phyloP scores from a whole-genome alignment of 2,329 filamentous ascomycete genomes.

The Gaeumannomyces tritici region DNA sequence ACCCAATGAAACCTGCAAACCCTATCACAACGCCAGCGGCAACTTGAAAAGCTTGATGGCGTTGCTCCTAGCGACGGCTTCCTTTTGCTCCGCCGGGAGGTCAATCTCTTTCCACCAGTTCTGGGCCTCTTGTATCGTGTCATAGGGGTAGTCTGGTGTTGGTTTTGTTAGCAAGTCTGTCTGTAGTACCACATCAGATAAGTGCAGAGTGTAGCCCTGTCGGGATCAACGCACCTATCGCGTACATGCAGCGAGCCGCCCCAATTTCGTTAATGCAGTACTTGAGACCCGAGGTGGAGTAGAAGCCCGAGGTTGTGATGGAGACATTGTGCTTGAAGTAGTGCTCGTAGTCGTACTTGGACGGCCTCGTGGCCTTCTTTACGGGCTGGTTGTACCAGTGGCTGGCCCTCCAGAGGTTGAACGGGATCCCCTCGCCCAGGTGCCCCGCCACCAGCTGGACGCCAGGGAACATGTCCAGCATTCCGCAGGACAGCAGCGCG shows the following conservation, averaged over 20 bases:
- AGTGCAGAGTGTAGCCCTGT: no score
- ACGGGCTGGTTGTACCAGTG: slow-evolving; percentile 34
- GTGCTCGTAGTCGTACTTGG: slow-evolving; percentile 27
- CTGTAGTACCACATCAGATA: background rate
- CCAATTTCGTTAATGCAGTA: slow-evolving; percentile 29
- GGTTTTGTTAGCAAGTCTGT: no score
- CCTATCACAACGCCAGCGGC: slow-evolving; percentile 14
- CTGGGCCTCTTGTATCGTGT: slow-evolving; percentile 20
- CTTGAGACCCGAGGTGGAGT: slow-evolving; percentile 27
- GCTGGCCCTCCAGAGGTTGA: slow-evolving; percentile 28
- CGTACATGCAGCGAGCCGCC: slow-evolving; percentile 26
- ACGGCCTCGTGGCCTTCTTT: slow-evolving; percentile 24
- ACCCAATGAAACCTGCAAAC: background rate
- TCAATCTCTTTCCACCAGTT: slow-evolving; percentile 22
- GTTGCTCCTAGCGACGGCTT: slow-evolving; percentile 17
- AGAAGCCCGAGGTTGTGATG: slow-evolving; percentile 30
- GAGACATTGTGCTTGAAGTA: slow-evolving; percentile 30
- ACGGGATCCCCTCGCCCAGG: slow-evolving; percentile 33
- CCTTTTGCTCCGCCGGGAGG: slow-evolving; percentile 16
- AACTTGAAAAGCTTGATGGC: slow-evolving; percentile 24
- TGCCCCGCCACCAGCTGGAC: slow-evolving; percentile 32
- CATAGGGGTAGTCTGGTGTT: slow-evolving; percentile 23
- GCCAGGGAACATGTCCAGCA: slow-evolving; percentile 29
- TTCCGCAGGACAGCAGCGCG: slow-evolving; percentile 29
- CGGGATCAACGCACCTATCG: slow-evolving; percentile 22